These are phyloP conservation scores for Apiospora marii DNA, from an alignment of 2,329 filamentous ascomycete species.

Conservation along the genomic window DNA sequence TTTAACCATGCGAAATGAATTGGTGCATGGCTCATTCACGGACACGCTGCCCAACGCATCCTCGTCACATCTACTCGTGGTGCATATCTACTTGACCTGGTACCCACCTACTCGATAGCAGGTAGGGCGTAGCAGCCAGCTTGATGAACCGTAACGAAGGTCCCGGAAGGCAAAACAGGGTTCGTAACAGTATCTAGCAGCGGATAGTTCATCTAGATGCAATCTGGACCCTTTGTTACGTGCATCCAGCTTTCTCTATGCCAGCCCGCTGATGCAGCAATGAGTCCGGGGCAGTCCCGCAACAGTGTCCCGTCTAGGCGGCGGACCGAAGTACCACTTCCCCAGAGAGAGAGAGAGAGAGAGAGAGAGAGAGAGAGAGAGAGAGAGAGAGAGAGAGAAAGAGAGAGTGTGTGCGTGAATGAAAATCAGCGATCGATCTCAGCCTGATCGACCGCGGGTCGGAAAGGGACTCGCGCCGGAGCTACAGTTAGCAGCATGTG, in stretches of 20 bases:
- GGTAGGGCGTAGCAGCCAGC: neutral
- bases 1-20: neutral
- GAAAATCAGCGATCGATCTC: neutral
- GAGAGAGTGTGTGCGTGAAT: too few species aligned
- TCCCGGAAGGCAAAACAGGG: neutral
- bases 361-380: too few species aligned
- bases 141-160: neutral
- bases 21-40: neutral
- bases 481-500: neutral
- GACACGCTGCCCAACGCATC: neutral
- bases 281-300: neutral
- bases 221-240: neutral
- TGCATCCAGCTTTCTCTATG: neutral
- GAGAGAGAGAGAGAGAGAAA: too few species aligned
- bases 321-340: slow-evolving; percentile 2
- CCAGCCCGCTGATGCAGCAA: neutral
- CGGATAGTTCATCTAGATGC: neutral
- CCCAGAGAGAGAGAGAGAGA: too few species aligned
- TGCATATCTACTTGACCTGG: neutral
- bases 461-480: neutral
- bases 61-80: neutral
- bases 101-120: neutral
- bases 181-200: neutral
- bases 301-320: neutral
- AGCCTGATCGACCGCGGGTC: neutral